phyloP scores from a whole-genome alignment of 106 monocot species.

The Phalaenopsis equestris region DNA sequence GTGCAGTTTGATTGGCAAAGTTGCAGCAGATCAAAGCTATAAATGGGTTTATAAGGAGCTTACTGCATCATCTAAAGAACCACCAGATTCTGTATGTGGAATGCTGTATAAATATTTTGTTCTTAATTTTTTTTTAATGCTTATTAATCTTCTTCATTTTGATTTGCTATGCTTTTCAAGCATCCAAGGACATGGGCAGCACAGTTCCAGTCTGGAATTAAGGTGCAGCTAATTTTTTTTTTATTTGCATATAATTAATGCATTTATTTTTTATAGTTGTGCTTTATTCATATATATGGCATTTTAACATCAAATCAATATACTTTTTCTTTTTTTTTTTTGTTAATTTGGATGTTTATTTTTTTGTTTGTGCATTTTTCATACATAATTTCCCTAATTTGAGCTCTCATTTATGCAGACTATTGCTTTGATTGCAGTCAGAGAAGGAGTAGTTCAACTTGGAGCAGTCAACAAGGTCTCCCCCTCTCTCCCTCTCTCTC shows the following conservation, averaged over 20 bases:
- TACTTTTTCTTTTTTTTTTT: neutral
- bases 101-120: neutral
- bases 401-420: constrained; percentile 45
- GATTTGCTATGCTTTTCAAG: constrained; percentile 27
- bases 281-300: too few species aligned
- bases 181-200: constrained; percentile 99
- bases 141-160: neutral
- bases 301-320: neutral
- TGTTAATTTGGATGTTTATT: too few species aligned
- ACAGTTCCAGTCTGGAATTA: constrained; percentile 96
- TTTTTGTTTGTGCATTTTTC: too few species aligned
- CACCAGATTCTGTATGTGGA: constrained; percentile 65
- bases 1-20: constrained; percentile 89
- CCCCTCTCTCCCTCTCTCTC: constrained; percentile 26
- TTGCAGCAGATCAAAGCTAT: constrained; percentile 83
- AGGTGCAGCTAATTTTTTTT: constrained; percentile 32
- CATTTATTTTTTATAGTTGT: neutral
- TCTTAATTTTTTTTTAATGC: neutral
- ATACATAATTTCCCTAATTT: neutral
- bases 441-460: constrained; percentile 94
- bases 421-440: constrained; percentile 88
- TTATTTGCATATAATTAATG: neutral
- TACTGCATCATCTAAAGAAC: constrained; percentile 73
- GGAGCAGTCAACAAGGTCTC: constrained; percentile 78
- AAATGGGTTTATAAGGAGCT: constrained; percentile 94